Evolutionary conservation across 2,329 filamentous ascomycete genomes (phyloP).

Genomic region (Xylariaceae sp.): DNA sequence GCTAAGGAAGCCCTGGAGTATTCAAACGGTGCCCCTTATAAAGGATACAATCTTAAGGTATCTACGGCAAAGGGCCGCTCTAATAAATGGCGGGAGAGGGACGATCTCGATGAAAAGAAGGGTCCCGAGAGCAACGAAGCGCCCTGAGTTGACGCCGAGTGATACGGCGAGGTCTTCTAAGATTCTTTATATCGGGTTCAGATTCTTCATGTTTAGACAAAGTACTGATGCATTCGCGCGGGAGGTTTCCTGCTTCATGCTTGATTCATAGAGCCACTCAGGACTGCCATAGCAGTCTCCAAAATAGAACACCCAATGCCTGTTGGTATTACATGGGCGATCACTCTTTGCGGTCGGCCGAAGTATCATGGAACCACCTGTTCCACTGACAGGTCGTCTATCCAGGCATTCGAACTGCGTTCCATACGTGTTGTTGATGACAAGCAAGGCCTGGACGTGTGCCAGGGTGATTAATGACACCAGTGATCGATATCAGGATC

Average conservation of each 20-base stretch:
- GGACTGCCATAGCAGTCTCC: background rate
- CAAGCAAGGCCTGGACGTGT: background rate
- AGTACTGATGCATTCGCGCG: background rate
- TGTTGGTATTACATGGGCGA: background rate
- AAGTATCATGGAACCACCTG: background rate
- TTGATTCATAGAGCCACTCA: slow-evolving; percentile 1
- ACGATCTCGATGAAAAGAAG: slow-evolving; percentile 15
- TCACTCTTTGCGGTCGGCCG: background rate
- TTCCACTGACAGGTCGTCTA: background rate
- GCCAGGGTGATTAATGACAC: background rate
- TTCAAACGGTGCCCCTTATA: slow-evolving; percentile 35
- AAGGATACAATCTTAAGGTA: slow-evolving; percentile 26
- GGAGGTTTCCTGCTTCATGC: background rate
- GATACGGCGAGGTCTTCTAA: background rate
- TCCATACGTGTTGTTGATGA: background rate
- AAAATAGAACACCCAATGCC: background rate
- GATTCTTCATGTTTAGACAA: background rate
- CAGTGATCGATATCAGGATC: background rate
- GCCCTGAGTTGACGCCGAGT: slow-evolving; percentile 7
- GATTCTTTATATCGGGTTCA: background rate
- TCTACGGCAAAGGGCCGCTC: slow-evolving; percentile 25
- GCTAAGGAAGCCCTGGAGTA: slow-evolving; percentile 47
- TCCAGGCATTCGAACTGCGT: background rate
- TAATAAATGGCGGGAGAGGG: slow-evolving; percentile 26
- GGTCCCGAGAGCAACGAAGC: slow-evolving; percentile 4